phyloP scores from a whole-genome alignment of 495 filamentous ascomycete species.

The Trichoderma erinaceum region DNA sequence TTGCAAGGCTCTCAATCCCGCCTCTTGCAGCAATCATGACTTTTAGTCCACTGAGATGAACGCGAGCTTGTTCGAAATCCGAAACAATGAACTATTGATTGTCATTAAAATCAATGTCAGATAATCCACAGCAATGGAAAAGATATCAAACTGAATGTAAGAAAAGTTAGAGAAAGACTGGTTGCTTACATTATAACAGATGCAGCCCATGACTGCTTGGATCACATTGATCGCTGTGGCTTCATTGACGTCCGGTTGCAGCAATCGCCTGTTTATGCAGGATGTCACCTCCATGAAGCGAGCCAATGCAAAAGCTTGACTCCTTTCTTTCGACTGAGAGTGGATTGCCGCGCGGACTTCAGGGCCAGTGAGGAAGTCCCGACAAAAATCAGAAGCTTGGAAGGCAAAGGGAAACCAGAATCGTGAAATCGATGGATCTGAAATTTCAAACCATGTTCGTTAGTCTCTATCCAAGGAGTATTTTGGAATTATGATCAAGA shows the following conservation, averaged over 20 bases:
- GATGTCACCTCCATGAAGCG: background rate
- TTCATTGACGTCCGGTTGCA: background rate
- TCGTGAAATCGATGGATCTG: background rate
- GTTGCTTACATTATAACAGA: background rate
- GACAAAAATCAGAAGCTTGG: background rate
- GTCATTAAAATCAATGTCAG: background rate
- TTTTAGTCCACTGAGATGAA: background rate
- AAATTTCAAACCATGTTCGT: background rate
- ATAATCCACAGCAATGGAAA: background rate
- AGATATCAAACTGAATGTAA: background rate
- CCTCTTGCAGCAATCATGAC: background rate
- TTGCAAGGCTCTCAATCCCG: background rate
- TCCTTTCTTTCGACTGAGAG: background rate
- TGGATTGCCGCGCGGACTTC: background rate
- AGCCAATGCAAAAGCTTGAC: background rate
- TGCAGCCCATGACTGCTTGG: background rate
- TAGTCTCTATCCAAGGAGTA: background rate
- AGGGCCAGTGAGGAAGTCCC: background rate
- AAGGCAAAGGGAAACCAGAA: slow-evolving; percentile 4
- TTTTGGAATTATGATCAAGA: background rate
- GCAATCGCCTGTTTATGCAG: background rate
- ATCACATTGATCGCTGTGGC: background rate
- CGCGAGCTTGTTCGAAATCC: background rate
- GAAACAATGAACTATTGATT: background rate
- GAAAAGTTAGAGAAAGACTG: too few species aligned